These are phyloP conservation scores for Scutellaria barbata DNA, from an alignment of 257 asterid species.

Conservation along the genomic window DNA sequence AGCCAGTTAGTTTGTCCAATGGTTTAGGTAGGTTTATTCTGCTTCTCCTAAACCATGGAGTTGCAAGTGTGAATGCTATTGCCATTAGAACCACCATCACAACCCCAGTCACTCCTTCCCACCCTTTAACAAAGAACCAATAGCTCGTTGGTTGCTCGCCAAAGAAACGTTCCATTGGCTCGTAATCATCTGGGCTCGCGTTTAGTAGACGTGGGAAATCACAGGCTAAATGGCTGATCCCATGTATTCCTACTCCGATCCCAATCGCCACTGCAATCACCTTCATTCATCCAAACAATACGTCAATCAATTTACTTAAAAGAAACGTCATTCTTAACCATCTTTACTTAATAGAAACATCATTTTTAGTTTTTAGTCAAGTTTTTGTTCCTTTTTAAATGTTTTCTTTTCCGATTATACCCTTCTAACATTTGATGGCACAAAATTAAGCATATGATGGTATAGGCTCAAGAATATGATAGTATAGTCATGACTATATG, in stretches of 20 bases:
- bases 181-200: slow-evolving; percentile 58
- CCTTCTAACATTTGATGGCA: too few relatives aligned
- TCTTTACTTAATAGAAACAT: too few relatives aligned
- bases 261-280: slow-evolving; percentile 77
- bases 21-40: slow-evolving; percentile 53
- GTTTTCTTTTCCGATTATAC: too few relatives aligned
- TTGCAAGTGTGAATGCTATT: slow-evolving; percentile 82
- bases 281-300: slow-evolving; percentile 33
- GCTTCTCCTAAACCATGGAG: slow-evolving; percentile 75
- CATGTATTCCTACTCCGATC: slow-evolving; percentile 82
- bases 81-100: slow-evolving; percentile 87
- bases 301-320: too few relatives aligned
- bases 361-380: too few relatives aligned
- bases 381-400: too few relatives aligned
- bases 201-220: slow-evolving; percentile 77
- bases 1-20: slow-evolving; percentile 58
- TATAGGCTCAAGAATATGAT: too few relatives aligned
- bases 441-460: too few relatives aligned
- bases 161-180: slow-evolving; percentile 59
- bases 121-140: slow-evolving; percentile 69
- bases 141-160: slow-evolving; percentile 75
- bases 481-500: too few relatives aligned
- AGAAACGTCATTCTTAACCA: too few relatives aligned
- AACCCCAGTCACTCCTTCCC: slow-evolving; percentile 89
- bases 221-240: slow-evolving; percentile 71